Percentiles rank a stretch among this genome's conserved stretches.
Conservation (phyloP, 208 protist genomes). For the Naegleria fowleri region DNA sequence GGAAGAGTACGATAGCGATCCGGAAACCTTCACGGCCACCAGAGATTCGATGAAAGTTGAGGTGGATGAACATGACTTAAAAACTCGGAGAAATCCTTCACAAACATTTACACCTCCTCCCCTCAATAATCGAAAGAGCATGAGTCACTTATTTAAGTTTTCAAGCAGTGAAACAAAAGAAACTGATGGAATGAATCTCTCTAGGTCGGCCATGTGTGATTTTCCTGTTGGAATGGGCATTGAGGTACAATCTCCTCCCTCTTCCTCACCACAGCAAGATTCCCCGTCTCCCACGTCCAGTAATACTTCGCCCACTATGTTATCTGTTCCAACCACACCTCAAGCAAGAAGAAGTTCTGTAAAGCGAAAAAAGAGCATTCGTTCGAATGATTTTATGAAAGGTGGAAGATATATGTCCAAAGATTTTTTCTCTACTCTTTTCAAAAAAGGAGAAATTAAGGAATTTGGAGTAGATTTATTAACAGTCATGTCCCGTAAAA, state of each 20-base stretch:
- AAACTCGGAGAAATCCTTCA: neutral
- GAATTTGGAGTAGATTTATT: neutral
- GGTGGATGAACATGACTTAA: neutral
- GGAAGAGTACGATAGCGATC: neutral
- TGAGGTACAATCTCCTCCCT: too few relatives aligned
- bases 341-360: neutral
- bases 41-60: neutral
- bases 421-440: neutral
- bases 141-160: neutral
- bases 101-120: neutral
- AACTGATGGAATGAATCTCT: too few relatives aligned
- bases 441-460: neutral
- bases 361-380: neutral
- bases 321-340: neutral
- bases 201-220: too few relatives aligned
- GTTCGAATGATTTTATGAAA: neutral
- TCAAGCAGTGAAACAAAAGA: too few relatives aligned
- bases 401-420: neutral
- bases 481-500: neutral
- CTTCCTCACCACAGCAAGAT: too few relatives aligned
- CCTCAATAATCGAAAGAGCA: neutral
- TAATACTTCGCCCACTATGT: too few relatives aligned
- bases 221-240: too few relatives aligned
- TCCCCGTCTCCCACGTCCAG: too few relatives aligned
- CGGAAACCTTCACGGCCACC: neutral